A percentile compares a stretch with the other conserved stretches of the same genome.
These are phyloP conservation scores for Fusarium tjaetaba DNA, from an alignment of 2,329 filamentous ascomycete species.

Conservation along the genomic window DNA sequence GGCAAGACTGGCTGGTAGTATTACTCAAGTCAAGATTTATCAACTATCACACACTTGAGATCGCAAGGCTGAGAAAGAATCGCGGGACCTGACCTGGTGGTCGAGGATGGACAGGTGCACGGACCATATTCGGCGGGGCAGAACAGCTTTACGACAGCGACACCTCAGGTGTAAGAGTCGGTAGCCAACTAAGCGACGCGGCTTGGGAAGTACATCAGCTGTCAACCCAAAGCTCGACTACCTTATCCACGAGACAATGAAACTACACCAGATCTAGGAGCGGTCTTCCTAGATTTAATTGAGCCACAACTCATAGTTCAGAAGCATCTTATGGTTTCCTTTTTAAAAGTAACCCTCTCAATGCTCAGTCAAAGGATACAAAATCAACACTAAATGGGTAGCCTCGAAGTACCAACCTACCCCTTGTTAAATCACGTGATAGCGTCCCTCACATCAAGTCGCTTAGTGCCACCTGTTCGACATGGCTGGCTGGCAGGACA, in stretches of 20 bases:
- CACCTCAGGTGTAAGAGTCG: slow-evolving; percentile 4
- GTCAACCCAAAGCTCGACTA: background rate
- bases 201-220: slow-evolving; percentile 11
- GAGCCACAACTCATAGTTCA: too few species aligned
- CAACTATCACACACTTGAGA: slow-evolving; percentile 4
- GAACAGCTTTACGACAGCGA: slow-evolving; percentile 14
- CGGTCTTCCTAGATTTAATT: background rate
- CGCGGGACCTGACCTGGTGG: slow-evolving; percentile 35
- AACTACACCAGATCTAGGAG: background rate
- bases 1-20: background rate
- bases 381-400: background rate
- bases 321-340: background rate
- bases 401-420: background rate
- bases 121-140: slow-evolving; percentile 40
- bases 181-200: slow-evolving; percentile 2
- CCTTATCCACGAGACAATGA: background rate
- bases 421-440: slow-evolving; percentile 48
- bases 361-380: background rate
- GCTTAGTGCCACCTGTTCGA: slow-evolving; percentile 56
- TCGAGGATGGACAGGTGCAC: slow-evolving; percentile 19
- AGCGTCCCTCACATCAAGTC: slow-evolving; percentile 17
- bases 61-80: slow-evolving; percentile 42
- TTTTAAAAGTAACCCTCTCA: background rate
- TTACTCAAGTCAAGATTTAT: slow-evolving; percentile 5
- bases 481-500: slow-evolving; percentile 48